Conservation (phyloP, 164 flowering plant genomes). For the Dillenia turbinata region DNA sequence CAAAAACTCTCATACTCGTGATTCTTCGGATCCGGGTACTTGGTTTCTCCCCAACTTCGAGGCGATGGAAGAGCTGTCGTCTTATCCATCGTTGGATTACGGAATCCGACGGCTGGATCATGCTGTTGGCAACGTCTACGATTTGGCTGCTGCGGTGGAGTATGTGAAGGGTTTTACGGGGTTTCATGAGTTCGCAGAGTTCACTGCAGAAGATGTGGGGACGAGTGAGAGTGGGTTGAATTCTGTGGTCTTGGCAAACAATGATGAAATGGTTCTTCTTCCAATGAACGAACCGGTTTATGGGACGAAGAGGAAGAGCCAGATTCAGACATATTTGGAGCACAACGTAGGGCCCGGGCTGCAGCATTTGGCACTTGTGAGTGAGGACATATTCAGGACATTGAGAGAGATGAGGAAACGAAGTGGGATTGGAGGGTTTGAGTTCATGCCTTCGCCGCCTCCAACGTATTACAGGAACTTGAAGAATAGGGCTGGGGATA, state of each 20-base stretch:
- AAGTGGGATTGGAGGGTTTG: constrained; percentile 71
- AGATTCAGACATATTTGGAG: constrained; percentile 88
- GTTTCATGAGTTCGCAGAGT: constrained; percentile 88
- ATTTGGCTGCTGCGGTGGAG: constrained; percentile 46
- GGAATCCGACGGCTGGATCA: constrained; percentile 78
- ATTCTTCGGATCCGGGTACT: not conserved
- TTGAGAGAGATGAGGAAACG: constrained; percentile 80
- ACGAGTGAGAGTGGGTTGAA: constrained; percentile 86
- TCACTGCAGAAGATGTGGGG: constrained; percentile 86
- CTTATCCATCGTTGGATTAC: constrained; percentile 38
- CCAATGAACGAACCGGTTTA: constrained; percentile 88
- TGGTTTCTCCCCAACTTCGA: constrained; percentile 67
- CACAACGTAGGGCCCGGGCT: constrained; percentile 86
- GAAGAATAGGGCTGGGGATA: constrained; percentile 66
- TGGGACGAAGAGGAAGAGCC: constrained; percentile 90
- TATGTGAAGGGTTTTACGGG: constrained; percentile 70
- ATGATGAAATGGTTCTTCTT: constrained; percentile 68
- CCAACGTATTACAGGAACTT: constrained; percentile 74
- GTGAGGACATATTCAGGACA: constrained; percentile 68
- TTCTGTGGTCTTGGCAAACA: constrained; percentile 70
- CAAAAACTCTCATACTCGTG: constrained; percentile 1
- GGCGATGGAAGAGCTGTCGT: constrained; percentile 18
- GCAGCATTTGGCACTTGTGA: constrained; percentile 77
- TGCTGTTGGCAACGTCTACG: constrained; percentile 78
- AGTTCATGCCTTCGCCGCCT: constrained; percentile 94